Conservation (phyloP, 805 yeast genomes). For the Metschnikowia sp. region DNA sequence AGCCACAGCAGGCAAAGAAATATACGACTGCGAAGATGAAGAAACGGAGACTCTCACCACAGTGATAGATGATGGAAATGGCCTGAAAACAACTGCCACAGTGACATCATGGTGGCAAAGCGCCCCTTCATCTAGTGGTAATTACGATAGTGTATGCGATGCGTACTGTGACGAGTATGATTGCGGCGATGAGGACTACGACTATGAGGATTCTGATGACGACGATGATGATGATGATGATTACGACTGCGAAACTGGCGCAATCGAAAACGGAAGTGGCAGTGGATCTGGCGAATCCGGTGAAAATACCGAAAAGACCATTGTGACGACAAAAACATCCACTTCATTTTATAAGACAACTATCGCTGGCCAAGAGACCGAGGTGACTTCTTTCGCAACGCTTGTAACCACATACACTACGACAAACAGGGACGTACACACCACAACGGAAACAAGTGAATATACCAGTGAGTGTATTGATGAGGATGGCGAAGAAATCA, state of each 20-base stretch:
- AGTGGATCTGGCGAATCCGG: constrained; percentile 2
- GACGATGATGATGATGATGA: constrained; percentile 11
- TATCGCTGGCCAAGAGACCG: constrained; percentile 11
- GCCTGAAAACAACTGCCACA: constrained; percentile 3
- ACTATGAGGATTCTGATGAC: constrained; percentile 16
- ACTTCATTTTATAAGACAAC: constrained; percentile 14
- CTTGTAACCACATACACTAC: constrained; percentile 12
- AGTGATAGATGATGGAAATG: constrained; percentile 1
- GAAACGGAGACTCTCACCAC: constrained; percentile 5
- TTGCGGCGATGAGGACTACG: constrained; percentile 19
- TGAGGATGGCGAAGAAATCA: constrained; percentile 13
- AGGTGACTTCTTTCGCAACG: constrained; percentile 9
- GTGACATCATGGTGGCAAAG: constrained; percentile 15
- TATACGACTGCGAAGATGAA: constrained; percentile 15
- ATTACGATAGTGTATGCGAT: constrained; percentile 14
- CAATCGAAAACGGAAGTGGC: neutral
- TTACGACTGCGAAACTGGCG: constrained; percentile 1
- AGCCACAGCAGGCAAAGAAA: constrained; percentile 10
- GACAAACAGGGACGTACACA: neutral
- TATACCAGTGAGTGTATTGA: constrained; percentile 14
- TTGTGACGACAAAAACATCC: constrained; percentile 11
- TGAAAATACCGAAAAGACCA: neutral
- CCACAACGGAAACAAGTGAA: constrained; percentile 9
- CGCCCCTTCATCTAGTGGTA: constrained; percentile 5
- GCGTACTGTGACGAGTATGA: constrained; percentile 17